Conservation (phyloP, 139 green algal species). For the Trebouxia sp. region DNA sequence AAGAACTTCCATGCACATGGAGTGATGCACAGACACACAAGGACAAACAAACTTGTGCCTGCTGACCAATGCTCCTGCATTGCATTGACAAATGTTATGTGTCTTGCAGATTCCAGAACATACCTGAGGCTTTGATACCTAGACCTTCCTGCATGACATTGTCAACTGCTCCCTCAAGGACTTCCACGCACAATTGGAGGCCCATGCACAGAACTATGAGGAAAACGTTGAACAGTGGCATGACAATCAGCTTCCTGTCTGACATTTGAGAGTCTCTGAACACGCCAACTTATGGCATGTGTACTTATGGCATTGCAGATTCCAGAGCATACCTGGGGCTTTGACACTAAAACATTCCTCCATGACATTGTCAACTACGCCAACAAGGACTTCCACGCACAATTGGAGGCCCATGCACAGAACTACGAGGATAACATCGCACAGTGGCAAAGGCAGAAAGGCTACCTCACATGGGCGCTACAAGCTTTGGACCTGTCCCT, state of each 20-base stretch:
- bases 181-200: too few relatives aligned
- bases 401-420: constrained; percentile 6
- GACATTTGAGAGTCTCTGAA: too few relatives aligned
- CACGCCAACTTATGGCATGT: too few relatives aligned
- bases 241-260: too few relatives aligned
- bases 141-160: too few relatives aligned
- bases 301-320: constrained; percentile 40
- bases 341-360: constrained; percentile 48
- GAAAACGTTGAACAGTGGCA: too few relatives aligned
- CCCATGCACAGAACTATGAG: too few relatives aligned
- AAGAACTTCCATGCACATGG: constrained; percentile 34
- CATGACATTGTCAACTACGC: constrained; percentile 43
- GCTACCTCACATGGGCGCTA: constrained; percentile 56
- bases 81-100: too few relatives aligned
- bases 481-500: neutral
- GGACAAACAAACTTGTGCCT: too few relatives aligned
- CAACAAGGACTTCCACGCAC: constrained; percentile 44
- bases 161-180: too few relatives aligned
- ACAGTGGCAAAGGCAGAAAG: constrained; percentile 53
- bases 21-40: constrained; percentile 24
- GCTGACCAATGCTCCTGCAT: too few relatives aligned
- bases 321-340: constrained; percentile 70
- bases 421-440: constrained; percentile 37
- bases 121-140: constrained; percentile 73
- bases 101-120: constrained; percentile 71